Evolutionary conservation across 1,284 basidiomycete genomes (phyloP).

Genomic region (Melampsora americana): DNA sequence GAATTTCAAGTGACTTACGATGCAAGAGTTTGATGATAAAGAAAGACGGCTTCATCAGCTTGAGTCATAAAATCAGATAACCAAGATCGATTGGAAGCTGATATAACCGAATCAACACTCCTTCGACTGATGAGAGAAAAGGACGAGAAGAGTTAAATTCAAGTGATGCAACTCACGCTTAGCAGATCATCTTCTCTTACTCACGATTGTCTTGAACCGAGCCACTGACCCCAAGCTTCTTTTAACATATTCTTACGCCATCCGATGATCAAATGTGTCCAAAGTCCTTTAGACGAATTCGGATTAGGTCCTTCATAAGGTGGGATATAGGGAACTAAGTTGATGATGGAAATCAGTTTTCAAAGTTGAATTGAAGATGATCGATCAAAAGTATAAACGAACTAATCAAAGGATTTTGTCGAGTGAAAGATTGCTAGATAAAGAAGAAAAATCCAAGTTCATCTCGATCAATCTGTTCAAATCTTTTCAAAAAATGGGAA

Average conservation of each 20-base stretch:
- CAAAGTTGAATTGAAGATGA: background rate
- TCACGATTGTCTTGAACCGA: conserved; percentile 37
- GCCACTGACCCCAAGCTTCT: conserved; percentile 43
- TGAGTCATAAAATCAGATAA: conserved; percentile 28
- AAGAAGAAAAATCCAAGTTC: background rate
- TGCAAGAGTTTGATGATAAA: conserved; percentile 32
- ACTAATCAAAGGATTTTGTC: conserved; percentile 39
- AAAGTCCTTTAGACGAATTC: conserved; percentile 14
- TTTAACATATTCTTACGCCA: conserved; percentile 30
- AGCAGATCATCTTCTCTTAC: no score
- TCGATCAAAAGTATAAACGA: background rate
- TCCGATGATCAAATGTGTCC: conserved; percentile 32
- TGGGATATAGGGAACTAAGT: conserved; percentile 40
- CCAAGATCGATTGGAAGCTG: conserved; percentile 33
- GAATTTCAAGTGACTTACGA: conserved; percentile 28
- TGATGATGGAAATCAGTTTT: background rate
- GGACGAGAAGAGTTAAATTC: background rate
- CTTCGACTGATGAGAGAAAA: background rate
- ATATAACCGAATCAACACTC: conserved; percentile 33
- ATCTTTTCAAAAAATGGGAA: background rate
- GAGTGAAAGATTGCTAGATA: conserved; percentile 26
- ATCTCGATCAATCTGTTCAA: background rate
- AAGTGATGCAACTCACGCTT: background rate
- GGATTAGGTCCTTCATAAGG: conserved; percentile 37
- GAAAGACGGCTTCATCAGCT: conserved; percentile 9